Percentiles rank a stretch among this genome's conserved stretches.
phyloP scores from a whole-genome alignment of 2,329 filamentous ascomycete genomes.

The Colletotrichum falcatum region DNA sequence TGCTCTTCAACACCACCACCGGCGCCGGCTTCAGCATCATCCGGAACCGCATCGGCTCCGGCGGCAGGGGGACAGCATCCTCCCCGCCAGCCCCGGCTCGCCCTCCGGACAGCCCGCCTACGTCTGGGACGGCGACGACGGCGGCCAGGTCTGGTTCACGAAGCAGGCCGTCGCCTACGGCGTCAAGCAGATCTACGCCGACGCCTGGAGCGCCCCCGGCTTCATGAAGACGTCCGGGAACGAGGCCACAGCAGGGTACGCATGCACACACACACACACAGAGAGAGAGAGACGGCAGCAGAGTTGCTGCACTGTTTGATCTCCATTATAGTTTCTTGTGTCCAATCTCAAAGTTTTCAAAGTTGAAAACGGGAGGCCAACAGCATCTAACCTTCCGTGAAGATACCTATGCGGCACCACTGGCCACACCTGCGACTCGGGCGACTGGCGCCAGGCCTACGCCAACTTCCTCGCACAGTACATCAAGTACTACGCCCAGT shows the following conservation, averaged over 20 bases:
- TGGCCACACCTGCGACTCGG: slow-evolving; percentile 52
- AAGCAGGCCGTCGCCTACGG: slow-evolving; percentile 59
- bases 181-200: slow-evolving; percentile 54
- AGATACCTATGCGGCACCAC: slow-evolving; percentile 54
- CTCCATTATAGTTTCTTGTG: background rate
- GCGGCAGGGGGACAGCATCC: slow-evolving; percentile 52
- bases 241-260: slow-evolving; percentile 46
- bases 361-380: background rate
- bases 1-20: slow-evolving; percentile 57
- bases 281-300: background rate
- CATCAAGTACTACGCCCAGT: slow-evolving; percentile 58
- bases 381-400: background rate
- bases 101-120: slow-evolving; percentile 57
- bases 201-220: slow-evolving; percentile 61
- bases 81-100: slow-evolving; percentile 58
- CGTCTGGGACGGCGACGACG: slow-evolving; percentile 59
- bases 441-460: slow-evolving; percentile 62
- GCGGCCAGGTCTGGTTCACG: slow-evolving; percentile 64
- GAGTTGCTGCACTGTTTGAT: background rate
- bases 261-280: background rate
- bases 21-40: slow-evolving; percentile 64
- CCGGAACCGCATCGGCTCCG: slow-evolving; percentile 61
- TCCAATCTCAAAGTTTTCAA: background rate
- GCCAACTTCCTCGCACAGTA: slow-evolving; percentile 62
- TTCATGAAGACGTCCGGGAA: slow-evolving; percentile 61